Evolutionary conservation across 2,329 filamentous ascomycete genomes (phyloP).

Genomic region (Fusarium musae): DNA sequence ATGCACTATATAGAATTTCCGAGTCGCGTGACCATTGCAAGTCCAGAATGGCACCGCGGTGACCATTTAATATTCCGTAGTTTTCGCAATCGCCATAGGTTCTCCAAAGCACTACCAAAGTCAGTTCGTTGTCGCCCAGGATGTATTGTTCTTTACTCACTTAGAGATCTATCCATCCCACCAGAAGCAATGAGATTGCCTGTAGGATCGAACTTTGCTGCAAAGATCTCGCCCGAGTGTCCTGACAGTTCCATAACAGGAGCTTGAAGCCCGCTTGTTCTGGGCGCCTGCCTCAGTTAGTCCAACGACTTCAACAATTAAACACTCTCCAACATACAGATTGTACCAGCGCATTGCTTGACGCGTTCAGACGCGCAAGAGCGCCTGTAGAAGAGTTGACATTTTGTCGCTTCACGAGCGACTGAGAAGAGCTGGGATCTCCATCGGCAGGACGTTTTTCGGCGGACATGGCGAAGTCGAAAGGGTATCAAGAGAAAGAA

Average conservation of each 20-base stretch:
- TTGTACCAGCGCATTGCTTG: conserved; percentile 61
- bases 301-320: background rate
- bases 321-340: conserved; percentile 52
- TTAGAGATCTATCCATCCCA: conserved; percentile 92
- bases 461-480: conserved; percentile 73
- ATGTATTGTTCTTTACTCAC: conserved; percentile 60
- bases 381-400: conserved; percentile 60
- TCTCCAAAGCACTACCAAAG: conserved; percentile 82
- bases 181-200: conserved; percentile 92
- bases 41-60: conserved; percentile 91
- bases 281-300: conserved; percentile 67
- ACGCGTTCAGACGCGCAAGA: conserved; percentile 63
- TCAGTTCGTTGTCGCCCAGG: conserved; percentile 19
- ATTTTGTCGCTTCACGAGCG: conserved; percentile 92
- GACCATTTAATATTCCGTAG: conserved; percentile 87
- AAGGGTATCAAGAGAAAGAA: background rate
- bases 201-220: conserved; percentile 88
- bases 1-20: conserved; percentile 88
- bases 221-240: conserved; percentile 86
- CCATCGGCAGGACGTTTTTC: conserved; percentile 93
- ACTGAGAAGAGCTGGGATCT: conserved; percentile 80
- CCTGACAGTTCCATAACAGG: conserved; percentile 94
- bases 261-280: conserved; percentile 85
- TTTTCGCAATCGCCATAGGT: conserved; percentile 95
- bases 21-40: conserved; percentile 98